Evolutionary conservation across 2,329 filamentous ascomycete species (phyloP).

Genomic region (Bipolaris gigantea): DNA sequence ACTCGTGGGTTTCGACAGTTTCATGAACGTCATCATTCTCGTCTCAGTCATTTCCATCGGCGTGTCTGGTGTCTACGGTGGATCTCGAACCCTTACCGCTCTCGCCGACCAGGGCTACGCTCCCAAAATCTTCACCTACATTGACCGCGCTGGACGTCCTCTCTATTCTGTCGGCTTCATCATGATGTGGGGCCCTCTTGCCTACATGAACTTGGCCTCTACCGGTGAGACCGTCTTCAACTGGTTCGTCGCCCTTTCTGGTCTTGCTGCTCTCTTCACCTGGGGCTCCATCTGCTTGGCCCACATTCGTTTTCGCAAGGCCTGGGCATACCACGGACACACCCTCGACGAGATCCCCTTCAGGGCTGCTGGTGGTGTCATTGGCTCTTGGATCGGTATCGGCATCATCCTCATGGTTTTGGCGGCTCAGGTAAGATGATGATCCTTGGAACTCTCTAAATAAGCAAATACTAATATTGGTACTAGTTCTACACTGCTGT

Average conservation of each 20-base stretch:
- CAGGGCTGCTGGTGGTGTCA: conserved; percentile 46
- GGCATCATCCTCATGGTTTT: conserved; percentile 46
- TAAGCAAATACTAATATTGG: conserved; percentile 4
- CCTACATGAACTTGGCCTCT: conserved; percentile 62
- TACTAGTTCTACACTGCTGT: conserved; percentile 47
- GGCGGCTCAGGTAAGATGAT: conserved; percentile 42
- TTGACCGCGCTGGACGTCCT: conserved; percentile 80
- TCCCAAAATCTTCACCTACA: conserved; percentile 74
- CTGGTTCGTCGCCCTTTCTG: conserved; percentile 78
- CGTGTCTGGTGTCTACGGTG: conserved; percentile 61
- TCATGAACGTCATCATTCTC: conserved; percentile 70
- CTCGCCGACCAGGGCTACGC: conserved; percentile 64
- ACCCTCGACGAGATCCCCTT: conserved; percentile 51
- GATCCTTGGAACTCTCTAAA: too few relatives aligned
- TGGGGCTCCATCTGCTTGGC: conserved; percentile 86
- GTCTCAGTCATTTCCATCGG: conserved; percentile 63
- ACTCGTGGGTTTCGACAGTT: conserved; percentile 61
- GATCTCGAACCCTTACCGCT: conserved; percentile 60
- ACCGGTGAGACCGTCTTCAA: conserved; percentile 62
- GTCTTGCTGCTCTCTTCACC: conserved; percentile 73
- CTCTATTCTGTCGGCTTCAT: conserved; percentile 72
- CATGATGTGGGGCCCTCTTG: conserved; percentile 69
- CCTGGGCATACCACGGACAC: conserved; percentile 44
- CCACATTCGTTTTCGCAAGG: conserved; percentile 83
- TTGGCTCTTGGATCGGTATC: conserved; percentile 47